Percentiles rank a stretch among this genome's conserved stretches.
These are phyloP conservation scores for Strobilomyces dryophilus DNA, from an alignment of 768 basidiomycete species.

Conservation along the genomic window DNA sequence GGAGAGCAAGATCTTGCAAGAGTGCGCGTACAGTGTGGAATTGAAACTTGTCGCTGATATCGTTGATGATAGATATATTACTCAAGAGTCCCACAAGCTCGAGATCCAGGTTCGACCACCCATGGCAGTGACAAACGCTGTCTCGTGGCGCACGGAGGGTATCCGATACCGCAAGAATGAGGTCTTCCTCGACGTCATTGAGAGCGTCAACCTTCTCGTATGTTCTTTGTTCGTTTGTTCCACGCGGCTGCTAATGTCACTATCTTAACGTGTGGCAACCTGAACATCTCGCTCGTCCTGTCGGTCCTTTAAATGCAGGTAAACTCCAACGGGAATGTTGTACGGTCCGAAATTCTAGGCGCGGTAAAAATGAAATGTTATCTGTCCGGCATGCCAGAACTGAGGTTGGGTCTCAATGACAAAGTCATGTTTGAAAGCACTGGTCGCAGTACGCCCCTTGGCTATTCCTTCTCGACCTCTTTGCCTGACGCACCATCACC, in stretches of 20 bases:
- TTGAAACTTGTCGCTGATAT: background rate
- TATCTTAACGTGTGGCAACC: background rate
- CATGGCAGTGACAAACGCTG: constrained; percentile 96
- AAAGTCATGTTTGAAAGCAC: constrained; percentile 99
- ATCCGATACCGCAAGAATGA: constrained; percentile 98
- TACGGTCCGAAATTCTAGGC: constrained; percentile 96
- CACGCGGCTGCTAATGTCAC: background rate
- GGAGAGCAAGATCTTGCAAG: constrained; percentile 98
- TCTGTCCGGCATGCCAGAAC: constrained; percentile 98
- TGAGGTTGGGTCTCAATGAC: constrained; percentile 93
- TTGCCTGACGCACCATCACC: background rate
- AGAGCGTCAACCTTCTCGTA: constrained; percentile 94
- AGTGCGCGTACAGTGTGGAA: constrained; percentile 46
- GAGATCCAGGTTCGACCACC: constrained; percentile 91
- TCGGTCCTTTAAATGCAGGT: constrained; percentile 51
- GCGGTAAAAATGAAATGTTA: constrained; percentile 99
- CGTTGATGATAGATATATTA: constrained; percentile 70
- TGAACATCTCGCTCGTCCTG: background rate
- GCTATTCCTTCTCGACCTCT: background rate
- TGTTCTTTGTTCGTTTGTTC: constrained; percentile 26
- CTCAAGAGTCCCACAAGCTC: constrained; percentile 96
- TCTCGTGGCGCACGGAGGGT: constrained; percentile 97
- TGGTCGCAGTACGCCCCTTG: constrained; percentile 69
- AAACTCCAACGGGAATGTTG: constrained; percentile 94
- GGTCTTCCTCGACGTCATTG: constrained; percentile 97